A percentile compares a stretch with the other conserved stretches of the same genome.
These are phyloP conservation scores for Mentha longifolia DNA, from an alignment of 257 asterid genomes.

Conservation along the genomic window DNA sequence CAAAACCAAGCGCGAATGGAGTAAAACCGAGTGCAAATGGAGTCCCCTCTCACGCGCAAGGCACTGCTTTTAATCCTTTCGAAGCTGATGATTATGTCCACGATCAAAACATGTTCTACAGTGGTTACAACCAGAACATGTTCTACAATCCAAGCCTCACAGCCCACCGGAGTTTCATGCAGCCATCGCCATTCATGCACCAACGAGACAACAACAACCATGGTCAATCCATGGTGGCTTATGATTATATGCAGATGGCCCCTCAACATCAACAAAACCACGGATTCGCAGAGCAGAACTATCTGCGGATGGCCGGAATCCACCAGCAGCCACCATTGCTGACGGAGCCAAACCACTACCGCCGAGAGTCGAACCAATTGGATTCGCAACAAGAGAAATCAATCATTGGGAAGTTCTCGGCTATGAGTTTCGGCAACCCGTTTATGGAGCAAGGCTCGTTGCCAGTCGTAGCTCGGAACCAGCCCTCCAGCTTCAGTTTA, in stretches of 20 bases:
- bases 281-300: constrained; percentile 7
- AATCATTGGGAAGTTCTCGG: constrained; percentile 28
- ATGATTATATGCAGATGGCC: constrained; percentile 38
- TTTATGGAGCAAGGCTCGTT: constrained; percentile 44
- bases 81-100: constrained; percentile 42
- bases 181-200: constrained; percentile 42
- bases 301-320: constrained; percentile 38
- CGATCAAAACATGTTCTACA: constrained; percentile 28
- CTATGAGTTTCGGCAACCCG: constrained; percentile 55
- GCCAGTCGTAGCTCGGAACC: constrained; percentile 42
- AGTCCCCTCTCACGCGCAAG: constrained; percentile 25
- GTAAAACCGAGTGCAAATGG: constrained; percentile 39
- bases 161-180: constrained; percentile 35
- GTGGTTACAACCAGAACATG: constrained; percentile 32
- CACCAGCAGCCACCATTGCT: constrained; percentile 35
- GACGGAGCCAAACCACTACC: constrained; percentile 21
- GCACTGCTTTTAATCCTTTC: constrained; percentile 59
- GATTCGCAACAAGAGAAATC: constrained; percentile 34
- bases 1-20: constrained; percentile 39
- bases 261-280: constrained; percentile 40
- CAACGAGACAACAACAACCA: constrained; percentile 26
- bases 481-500: constrained; percentile 37
- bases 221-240: constrained; percentile 26
- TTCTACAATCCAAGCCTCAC: constrained; percentile 33
- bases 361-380: constrained; percentile 25